phyloP scores from a whole-genome alignment of 2,329 filamentous ascomycete species.

The Endocalyx cinctus region DNA sequence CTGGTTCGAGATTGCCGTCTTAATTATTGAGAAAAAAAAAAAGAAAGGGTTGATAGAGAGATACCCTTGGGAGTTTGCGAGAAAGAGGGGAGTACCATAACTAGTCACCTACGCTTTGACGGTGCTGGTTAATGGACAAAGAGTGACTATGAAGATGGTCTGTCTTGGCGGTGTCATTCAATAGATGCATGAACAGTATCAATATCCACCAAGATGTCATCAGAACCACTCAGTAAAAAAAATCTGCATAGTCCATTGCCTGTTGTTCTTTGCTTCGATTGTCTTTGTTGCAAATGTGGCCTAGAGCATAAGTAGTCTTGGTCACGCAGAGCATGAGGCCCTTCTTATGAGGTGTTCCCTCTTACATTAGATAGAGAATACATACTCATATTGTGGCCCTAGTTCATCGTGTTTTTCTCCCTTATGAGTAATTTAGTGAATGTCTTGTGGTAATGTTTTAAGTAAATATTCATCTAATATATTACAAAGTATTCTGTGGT shows the following conservation, averaged over 20 bases:
- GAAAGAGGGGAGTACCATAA: too few species aligned
- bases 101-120: too few species aligned
- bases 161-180: constrained; percentile 9
- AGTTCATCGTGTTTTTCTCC: too few species aligned
- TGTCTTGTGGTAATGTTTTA: too few species aligned
- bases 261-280: constrained; percentile 3
- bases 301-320: too few species aligned
- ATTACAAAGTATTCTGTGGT: neutral
- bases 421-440: too few species aligned
- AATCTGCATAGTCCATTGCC: constrained; percentile 2
- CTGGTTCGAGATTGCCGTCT: constrained; percentile 37
- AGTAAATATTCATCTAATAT: constrained; percentile 3
- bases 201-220: constrained; percentile 13
- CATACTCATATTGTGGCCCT: constrained; percentile 9
- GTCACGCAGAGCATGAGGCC: too few species aligned
- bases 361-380: constrained; percentile 5
- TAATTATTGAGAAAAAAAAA: too few species aligned
- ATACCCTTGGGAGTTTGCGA: too few species aligned
- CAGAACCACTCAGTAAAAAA: constrained; percentile 4
- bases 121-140: constrained; percentile 1
- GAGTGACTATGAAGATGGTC: constrained; percentile 6
- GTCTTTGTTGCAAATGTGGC: constrained; percentile 2
- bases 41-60: too few species aligned
- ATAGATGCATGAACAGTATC: constrained; percentile 10
- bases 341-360: constrained; percentile 1